Conservation (phyloP, 495 filamentous ascomycete species). For the Hyaloscypha variabilis region DNA sequence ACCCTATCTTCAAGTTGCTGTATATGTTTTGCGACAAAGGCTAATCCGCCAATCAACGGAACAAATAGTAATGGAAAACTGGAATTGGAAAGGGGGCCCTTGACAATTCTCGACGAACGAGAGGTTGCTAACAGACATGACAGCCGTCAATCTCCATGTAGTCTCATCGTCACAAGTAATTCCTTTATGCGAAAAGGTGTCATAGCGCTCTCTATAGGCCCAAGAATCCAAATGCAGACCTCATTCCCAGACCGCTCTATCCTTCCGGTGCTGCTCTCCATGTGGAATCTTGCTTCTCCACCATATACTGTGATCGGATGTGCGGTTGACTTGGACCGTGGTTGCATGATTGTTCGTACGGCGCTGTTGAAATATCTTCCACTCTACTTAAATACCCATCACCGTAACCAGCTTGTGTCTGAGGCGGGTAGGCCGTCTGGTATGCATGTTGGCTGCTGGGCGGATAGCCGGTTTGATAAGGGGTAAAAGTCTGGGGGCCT, state of each 20-base stretch:
- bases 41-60: too few species aligned
- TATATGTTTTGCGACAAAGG: too few species aligned
- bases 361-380: constrained; percentile 7
- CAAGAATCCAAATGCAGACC: too few species aligned
- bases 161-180: too few species aligned
- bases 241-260: background rate
- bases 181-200: too few species aligned
- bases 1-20: too few species aligned
- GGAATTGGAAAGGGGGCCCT: too few species aligned
- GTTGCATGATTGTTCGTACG: background rate
- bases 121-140: too few species aligned
- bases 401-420: background rate
- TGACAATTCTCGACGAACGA: too few species aligned
- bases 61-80: too few species aligned
- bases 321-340: background rate
- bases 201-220: too few species aligned
- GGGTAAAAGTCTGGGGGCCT: background rate
- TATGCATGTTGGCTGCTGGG: background rate
- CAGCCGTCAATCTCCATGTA: too few species aligned
- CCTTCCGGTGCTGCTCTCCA: constrained; percentile 8
- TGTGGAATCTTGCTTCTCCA: background rate
- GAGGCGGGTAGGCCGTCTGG: background rate
- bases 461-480: background rate
- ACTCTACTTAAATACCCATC: constrained; percentile 2
- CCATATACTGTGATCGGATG: constrained; percentile 14